Evolutionary conservation across 169 alveolate genomes (phyloP).

Genomic region (Plasmodium blacklocki): DNA sequence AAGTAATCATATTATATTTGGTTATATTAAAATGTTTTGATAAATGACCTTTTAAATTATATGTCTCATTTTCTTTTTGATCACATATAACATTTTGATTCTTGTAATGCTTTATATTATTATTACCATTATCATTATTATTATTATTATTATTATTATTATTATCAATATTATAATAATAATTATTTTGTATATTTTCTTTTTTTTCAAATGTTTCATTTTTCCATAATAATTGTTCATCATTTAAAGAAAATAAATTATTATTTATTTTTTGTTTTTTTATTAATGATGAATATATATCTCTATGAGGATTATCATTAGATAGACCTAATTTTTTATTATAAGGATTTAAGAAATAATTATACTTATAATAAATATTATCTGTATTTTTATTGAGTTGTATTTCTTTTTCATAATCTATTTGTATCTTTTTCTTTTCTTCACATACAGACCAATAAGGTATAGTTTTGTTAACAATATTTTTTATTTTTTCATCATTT

Average conservation of each 20-base stretch:
- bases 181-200: background rate
- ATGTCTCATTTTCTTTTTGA: background rate
- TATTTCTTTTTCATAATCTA: slow-evolving; percentile 4
- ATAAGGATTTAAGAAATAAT: background rate
- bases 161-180: background rate
- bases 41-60: background rate
- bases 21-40: too few species aligned
- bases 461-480: slow-evolving; percentile 38
- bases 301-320: background rate
- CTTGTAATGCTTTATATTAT: background rate
- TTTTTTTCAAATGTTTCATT: background rate
- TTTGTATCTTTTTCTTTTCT: slow-evolving; percentile 66
- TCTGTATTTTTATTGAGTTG: background rate
- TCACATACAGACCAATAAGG: slow-evolving; percentile 70
- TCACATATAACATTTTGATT: too few species aligned
- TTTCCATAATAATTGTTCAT: background rate
- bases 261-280: background rate
- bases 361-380: slow-evolving; percentile 19
- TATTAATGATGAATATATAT: background rate
- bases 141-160: background rate
- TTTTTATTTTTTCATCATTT: slow-evolving; percentile 39
- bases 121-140: background rate
- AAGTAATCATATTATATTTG: slow-evolving; percentile 3
- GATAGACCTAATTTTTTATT: background rate
- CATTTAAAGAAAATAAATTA: background rate